phyloP scores from a whole-genome alignment of 495 filamentous ascomycete species.

The Evansstolkia leycettana region DNA sequence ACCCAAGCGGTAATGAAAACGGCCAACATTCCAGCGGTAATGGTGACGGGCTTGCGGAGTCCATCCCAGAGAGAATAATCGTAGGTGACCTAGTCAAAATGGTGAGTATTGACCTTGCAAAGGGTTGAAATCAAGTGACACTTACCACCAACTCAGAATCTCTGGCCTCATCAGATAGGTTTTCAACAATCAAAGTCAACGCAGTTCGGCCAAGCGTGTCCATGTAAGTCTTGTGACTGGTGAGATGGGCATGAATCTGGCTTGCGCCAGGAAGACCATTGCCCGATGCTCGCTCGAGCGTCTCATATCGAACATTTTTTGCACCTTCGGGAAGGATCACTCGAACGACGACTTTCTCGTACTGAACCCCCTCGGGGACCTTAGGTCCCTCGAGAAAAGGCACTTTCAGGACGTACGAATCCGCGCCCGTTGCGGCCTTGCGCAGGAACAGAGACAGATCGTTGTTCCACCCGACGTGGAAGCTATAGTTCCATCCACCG shows the following conservation, averaged over 20 bases:
- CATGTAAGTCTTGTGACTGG: slow-evolving; percentile 73
- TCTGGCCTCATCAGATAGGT: slow-evolving; percentile 78
- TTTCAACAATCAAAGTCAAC: slow-evolving; percentile 67
- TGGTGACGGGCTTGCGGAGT: slow-evolving; percentile 74
- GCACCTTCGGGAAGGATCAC: slow-evolving; percentile 88
- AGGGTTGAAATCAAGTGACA: slow-evolving; percentile 3
- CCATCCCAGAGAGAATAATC: slow-evolving; percentile 64
- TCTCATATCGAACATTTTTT: slow-evolving; percentile 50
- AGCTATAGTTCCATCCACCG: slow-evolving; percentile 95
- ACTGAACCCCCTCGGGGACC: slow-evolving; percentile 70
- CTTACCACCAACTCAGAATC: slow-evolving; percentile 64
- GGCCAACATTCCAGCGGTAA: slow-evolving; percentile 62
- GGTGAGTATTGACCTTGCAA: neutral
- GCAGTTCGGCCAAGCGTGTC: slow-evolving; percentile 84
- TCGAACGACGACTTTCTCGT: slow-evolving; percentile 66
- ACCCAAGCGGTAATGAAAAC: slow-evolving; percentile 67
- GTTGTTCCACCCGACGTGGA: slow-evolving; percentile 89
- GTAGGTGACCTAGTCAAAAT: slow-evolving; percentile 54
- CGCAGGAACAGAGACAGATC: slow-evolving; percentile 65
- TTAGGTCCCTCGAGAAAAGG: slow-evolving; percentile 94
- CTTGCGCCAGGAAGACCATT: slow-evolving; percentile 24
- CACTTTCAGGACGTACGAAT: slow-evolving; percentile 76
- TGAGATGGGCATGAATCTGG: slow-evolving; percentile 37
- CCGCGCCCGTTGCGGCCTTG: slow-evolving; percentile 37
- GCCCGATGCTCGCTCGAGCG: slow-evolving; percentile 21